These are phyloP conservation scores for Eucalyptus coolabah DNA, from an alignment of 345 rosid species.

Conservation along the genomic window DNA sequence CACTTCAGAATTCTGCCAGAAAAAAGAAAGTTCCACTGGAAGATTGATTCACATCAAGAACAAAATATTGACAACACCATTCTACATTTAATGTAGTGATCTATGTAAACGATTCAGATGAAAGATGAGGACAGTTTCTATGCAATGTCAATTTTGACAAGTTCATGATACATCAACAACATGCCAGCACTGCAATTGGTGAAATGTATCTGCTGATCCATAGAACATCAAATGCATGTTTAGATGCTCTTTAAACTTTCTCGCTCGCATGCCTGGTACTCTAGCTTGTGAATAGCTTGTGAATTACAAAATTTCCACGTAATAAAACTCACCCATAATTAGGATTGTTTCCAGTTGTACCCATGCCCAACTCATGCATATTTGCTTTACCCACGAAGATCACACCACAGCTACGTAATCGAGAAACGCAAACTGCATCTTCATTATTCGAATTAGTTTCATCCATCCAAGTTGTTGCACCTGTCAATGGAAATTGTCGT, in stretches of 20 bases:
- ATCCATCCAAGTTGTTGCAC: constrained; percentile 84
- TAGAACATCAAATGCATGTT: background rate
- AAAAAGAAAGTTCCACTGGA: background rate
- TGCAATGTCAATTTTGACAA: background rate
- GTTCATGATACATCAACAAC: background rate
- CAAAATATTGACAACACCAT: background rate
- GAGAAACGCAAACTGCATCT: constrained; percentile 66
- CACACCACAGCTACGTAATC: constrained; percentile 71
- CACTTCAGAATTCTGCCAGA: background rate
- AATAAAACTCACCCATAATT: constrained; percentile 57
- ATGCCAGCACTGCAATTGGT: background rate
- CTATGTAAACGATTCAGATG: background rate
- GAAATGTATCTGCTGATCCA: background rate
- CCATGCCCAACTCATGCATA: constrained; percentile 94
- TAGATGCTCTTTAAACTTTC: background rate
- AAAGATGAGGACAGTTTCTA: background rate
- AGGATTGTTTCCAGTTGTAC: constrained; percentile 91
- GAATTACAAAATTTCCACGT: background rate
- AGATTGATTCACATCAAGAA: background rate
- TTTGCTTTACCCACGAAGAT: constrained; percentile 82
- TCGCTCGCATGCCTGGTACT: background rate
- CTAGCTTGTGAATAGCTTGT: background rate
- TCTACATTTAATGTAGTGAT: background rate
- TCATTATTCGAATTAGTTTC: constrained; percentile 51
- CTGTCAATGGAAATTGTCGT: constrained; percentile 3